Conservation (phyloP, 2,329 filamentous ascomycete species). For the Aureobasidium sp. region DNA sequence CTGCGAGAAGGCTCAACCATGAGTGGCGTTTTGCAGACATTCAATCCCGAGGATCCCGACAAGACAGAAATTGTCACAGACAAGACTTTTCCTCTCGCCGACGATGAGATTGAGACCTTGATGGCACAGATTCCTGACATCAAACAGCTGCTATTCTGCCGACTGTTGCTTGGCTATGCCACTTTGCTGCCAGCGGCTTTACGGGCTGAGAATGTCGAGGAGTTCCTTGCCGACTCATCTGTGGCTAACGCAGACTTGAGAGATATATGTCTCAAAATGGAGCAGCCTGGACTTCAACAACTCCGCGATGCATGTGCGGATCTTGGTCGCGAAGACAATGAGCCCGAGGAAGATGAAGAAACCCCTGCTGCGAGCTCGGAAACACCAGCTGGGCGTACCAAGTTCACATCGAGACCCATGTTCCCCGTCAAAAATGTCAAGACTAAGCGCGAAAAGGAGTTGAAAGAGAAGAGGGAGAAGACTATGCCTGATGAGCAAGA, state of each 20-base stretch:
- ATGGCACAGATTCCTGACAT: constrained; percentile 43
- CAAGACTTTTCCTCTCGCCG: constrained; percentile 14
- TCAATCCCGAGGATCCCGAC: constrained; percentile 3
- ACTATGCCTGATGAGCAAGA: constrained; percentile 13
- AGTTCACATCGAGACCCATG: constrained; percentile 13
- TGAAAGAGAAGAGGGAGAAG: constrained; percentile 18
- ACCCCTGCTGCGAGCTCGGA: neutral
- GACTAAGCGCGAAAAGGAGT: constrained; percentile 30
- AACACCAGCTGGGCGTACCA: constrained; percentile 4
- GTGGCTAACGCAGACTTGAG: constrained; percentile 39
- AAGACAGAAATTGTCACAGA: constrained; percentile 2
- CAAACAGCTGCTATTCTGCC: constrained; percentile 44
- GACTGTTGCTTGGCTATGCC: constrained; percentile 41
- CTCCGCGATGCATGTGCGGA: constrained; percentile 47
- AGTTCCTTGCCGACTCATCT: constrained; percentile 39
- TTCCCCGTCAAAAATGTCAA: constrained; percentile 10
- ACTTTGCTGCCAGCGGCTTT: constrained; percentile 41
- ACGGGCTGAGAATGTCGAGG: constrained; percentile 38
- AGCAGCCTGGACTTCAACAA: constrained; percentile 43
- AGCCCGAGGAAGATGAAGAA: constrained; percentile 27
- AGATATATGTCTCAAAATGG: constrained; percentile 43
- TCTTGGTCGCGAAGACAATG: constrained; percentile 36
- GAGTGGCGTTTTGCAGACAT: neutral
- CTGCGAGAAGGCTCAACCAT: constrained; percentile 5
- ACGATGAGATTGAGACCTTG: constrained; percentile 1